Evolutionary conservation across 148 eudicot genomes (phyloP), one percentile per base, ranked within the genome.

Genomic region (Chenopodium suecicum): DNA sequence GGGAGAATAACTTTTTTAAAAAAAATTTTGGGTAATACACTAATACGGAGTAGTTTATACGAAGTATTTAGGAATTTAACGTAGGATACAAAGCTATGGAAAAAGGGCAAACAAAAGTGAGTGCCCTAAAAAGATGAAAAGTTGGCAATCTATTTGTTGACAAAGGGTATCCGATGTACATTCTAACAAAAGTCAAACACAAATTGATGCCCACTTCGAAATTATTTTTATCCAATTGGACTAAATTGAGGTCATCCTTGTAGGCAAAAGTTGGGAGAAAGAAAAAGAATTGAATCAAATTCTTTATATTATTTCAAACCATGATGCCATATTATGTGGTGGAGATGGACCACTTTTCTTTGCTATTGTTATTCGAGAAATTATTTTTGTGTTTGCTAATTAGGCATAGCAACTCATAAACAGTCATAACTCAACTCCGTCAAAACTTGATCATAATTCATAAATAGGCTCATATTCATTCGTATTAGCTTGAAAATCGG

Each of bases 231-330:
- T 41, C 44, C 1, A 41, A 41, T 41, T 41, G 44, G 16, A 52
- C 3, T 48, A 70, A 58, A 66, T 48, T 68, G 70, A 66, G 46
- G 64, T 50, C 80, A 67, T 44, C 5, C 44, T n/a, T 66, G 46
- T 29, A 48, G 47, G 54, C 66, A 23, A 44, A 66, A 47, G 73
- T 47, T 37, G 69, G 50, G 23, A 76, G 79, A 64, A n/a, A 78
- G 73, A 82, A 46, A 41, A 62, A 73, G 44, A 20, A 25, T 22
- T 73, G 79, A 60, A 73, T 83, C 74, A 34, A 64, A 54, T 74
- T 78, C 69, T 58, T 17, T 23, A 27, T 20, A 67, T 29, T 27
- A 70, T 19, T 56, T 56, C 62, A 56, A 14, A 56, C 7, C 62
- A 56, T 56, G 17, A 56, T 56, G 19, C 62, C 22, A 56, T 56